Evolutionary conservation across 208 protist species (phyloP), one percentile per base, ranked within the genome.

Genomic region (Leishmania braziliensis): DNA sequence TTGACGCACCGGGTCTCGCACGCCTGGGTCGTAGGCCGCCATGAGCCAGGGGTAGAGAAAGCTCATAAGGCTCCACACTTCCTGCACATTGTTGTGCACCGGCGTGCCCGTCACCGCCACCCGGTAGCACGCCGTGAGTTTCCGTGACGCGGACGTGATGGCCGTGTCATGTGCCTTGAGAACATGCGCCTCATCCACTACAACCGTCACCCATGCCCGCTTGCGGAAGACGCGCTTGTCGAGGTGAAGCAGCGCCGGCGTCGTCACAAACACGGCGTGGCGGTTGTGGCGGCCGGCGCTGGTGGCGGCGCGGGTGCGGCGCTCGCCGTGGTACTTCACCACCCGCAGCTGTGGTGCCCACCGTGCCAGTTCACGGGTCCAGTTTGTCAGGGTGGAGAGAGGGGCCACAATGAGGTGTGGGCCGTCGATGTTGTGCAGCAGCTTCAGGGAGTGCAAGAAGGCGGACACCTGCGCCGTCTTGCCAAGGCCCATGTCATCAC

Each of bases 401-500:
- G 99, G 99, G 0, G 91, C 95, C 26, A 99, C 86, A 29, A 99
- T 93, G 12, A 99, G 79, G 84, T 99, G 99, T 8, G 99, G 99
- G 0, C 99, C 99, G 48, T 88, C 83, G 51, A 96, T 91, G 33
- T 50, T 36, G 84, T 96, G 88, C 26, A 93, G 81, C 58, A 75
- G 75, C 72, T 92, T 84, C 9, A 99, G 86, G 12, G 89, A 81
- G 65, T 98, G 90, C 33, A 99, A 82, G 77, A 99, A 98, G 54
- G 95, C 87, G 46, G 98, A 88, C 50, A 96, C 93, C 88, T 99
- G 98, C 36, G 99, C 94, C n/a, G 99, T 99, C 90, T 99, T 99
- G 46, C 99, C 99, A 0, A 99, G 94, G 48, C 99, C 99, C 99
- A 99, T 99, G 75, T 99, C 98, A 88, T 99, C 98, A 1, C 88